Base-by-base conservation (phyloP, 148 eudicot genomes). In the Vaccinium vitisidaea region DNA sequence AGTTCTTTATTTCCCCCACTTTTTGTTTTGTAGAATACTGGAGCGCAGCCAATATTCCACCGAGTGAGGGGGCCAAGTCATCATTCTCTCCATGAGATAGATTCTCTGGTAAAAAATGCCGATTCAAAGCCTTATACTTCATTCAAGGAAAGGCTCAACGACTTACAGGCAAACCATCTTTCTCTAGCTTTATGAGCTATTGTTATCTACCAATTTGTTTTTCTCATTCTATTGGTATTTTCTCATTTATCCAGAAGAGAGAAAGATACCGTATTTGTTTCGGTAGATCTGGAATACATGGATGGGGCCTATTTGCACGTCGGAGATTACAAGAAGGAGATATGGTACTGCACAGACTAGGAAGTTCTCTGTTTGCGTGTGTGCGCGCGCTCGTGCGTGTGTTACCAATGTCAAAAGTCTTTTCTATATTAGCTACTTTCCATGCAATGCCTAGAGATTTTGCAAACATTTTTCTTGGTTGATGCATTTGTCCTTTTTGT, bases 281-380 rank as follows among this genome's bases (percentile, higher is more conserved):
- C 75, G 99, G 99, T 77, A 94, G 91, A 92, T 97, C 98, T 83
- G 92, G 96, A 84, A 95, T 97, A 81, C 99, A 95, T 85, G 99
- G 99, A 84, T 97, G 99, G 99, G 99, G 99, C 82, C 96, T 97
- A 83, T 97, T 97, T 92, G 98, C 99, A 46, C 92, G 98, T 49
- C 92, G 88, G 65, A 92, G 74, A 74, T 92, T 97, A 85, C 95
- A 90, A 91, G 98, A 95, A 92, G 99, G 99, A 87, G 93, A 97
- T 84, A 97, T 97, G 99, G 99, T 97, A 91, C 58, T 16, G 39
- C 16, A 36, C 46, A 32, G 27, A 58, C 49, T 80, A 56, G 70
- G 25, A 80, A 79, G 10, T 32, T 55, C 5, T 52, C 2, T n/a
- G 6, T 76, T 27, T 76, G 2, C n/a, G 2, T 49, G 10, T 52